Percentiles rank a stretch among this genome's conserved stretches.
These are phyloP conservation scores for Camelina hispida DNA, from an alignment of 345 rosid species.

Conservation along the genomic window DNA sequence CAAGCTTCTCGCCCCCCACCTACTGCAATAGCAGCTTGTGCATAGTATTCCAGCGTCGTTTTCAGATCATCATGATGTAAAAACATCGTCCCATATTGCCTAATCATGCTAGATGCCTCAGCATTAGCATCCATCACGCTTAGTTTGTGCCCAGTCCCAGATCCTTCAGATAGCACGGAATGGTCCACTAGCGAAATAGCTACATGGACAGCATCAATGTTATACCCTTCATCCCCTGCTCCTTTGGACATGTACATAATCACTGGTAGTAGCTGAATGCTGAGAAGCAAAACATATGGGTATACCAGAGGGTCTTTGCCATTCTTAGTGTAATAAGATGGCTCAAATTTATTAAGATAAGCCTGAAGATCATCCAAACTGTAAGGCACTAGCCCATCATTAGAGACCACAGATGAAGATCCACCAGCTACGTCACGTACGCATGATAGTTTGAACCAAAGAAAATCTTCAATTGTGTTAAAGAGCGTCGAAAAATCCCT, in stretches of 20 bases:
- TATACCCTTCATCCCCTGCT: conserved; percentile 69
- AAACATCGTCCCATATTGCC: conserved; percentile 76
- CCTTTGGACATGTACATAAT: conserved; percentile 72
- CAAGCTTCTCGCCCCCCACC: conserved; percentile 82
- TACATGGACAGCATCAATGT: conserved; percentile 77
- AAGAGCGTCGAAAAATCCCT: conserved; percentile 80
- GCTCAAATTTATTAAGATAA: conserved; percentile 87
- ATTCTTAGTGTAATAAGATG: conserved; percentile 81
- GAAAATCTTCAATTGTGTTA: conserved; percentile 83
- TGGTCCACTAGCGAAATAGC: conserved; percentile 76
- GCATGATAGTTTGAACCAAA: conserved; percentile 84
- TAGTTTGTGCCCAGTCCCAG: conserved; percentile 56
- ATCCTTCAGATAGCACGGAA: conserved; percentile 67
- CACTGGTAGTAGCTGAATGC: conserved; percentile 77
- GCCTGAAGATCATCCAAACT: conserved; percentile 84
- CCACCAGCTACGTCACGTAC: conserved; percentile 58
- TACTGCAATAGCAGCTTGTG: conserved; percentile 87
- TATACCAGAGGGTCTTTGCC: conserved; percentile 90
- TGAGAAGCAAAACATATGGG: conserved; percentile 81
- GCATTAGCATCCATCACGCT: conserved; percentile 84
- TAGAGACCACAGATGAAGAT: conserved; percentile 56
- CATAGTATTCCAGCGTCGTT: conserved; percentile 81
- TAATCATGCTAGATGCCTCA: conserved; percentile 81
- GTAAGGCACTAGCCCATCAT: conserved; percentile 68
- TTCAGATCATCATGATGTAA: conserved; percentile 67